These are phyloP conservation scores for Eragrostis nindensis DNA, from an alignment of 176 grass and related monocot genomes.

Conservation along the genomic window DNA sequence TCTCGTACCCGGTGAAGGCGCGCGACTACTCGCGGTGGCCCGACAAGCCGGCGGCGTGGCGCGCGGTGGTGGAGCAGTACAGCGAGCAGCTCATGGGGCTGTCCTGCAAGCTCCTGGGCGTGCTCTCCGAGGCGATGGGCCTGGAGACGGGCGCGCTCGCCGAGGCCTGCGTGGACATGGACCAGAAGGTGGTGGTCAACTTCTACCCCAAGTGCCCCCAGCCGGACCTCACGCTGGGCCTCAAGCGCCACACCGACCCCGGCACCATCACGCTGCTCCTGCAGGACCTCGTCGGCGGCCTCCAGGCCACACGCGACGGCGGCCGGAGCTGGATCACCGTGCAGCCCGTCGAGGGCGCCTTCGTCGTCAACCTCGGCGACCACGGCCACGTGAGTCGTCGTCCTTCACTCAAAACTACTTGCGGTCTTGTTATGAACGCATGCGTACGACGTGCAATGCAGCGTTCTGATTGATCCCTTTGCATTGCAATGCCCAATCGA, in stretches of 20 bases:
- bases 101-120: constrained; percentile 71
- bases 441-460: neutral
- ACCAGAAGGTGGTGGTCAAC: constrained; percentile 95
- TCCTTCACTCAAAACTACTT: too few relatives aligned
- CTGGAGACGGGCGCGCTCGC: constrained; percentile 65
- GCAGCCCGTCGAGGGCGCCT: constrained; percentile 65
- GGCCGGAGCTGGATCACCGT: constrained; percentile 90
- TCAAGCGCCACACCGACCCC: constrained; percentile 92
- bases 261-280: constrained; percentile 93
- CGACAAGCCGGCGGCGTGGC: constrained; percentile 79
- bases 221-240: constrained; percentile 90
- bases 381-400: constrained; percentile 63
- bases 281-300: constrained; percentile 92
- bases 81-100: constrained; percentile 76
- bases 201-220: constrained; percentile 94
- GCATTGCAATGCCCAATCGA: neutral
- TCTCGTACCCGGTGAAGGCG: constrained; percentile 73
- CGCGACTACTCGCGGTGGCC: constrained; percentile 91
- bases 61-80: constrained; percentile 65
- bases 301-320: constrained; percentile 91
- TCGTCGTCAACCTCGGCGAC: constrained; percentile 97
- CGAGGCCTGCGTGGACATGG: constrained; percentile 84
- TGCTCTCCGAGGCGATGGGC: constrained; percentile 88
- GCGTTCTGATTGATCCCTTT: neutral
- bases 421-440: too few relatives aligned